Evolutionary conservation across 2,329 filamentous ascomycete genomes (phyloP), one percentile per base, ranked within the genome.

Genomic region (Ceratocystis harringtonii): DNA sequence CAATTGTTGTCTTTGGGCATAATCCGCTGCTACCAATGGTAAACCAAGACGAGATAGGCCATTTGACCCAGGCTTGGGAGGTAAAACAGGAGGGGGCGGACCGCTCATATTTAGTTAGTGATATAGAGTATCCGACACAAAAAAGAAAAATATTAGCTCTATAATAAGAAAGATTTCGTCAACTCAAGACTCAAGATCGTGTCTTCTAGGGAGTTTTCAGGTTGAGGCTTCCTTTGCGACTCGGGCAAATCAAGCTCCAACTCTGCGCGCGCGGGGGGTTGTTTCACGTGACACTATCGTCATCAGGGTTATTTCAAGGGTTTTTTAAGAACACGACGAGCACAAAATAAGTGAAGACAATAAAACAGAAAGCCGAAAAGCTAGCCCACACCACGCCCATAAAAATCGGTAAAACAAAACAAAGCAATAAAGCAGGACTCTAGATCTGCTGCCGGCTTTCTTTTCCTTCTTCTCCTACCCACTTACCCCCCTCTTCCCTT

Each of bases 51-150:
- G 83, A 74, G 84, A 89, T 63, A 81, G 77, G 69, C 89, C 86
- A 73, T 86, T 85, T 74, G 82, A 87, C 70, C 78, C 81, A 17
- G 87, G 84, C 72, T 90, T 90, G 0, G 88, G 88, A 1, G 88
- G 87, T 17, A 85, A 86, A 7, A 85, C 80, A 0, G 88, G 88
- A 30, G 88, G 88, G 22, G 87, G 86, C 4, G 74, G 74, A n/a
- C 61, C 62, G 25, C 63, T 64, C 67, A 68, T 66, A 8, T 10
- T 57, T 55, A n/a, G 36, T 41, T 15, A 12, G 36, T 41, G 36
- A 2, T 4, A 3, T 5, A 5, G 10, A 41, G 36, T 41, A 41
- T 41, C 3, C 10, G 1, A 41, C 10, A 41, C 36, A 3, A 41
- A 3, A 41, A 41, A 15, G 3, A 4, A 15, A 12, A 41, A 10